Percentiles rank a stretch among this genome's conserved stretches.
phyloP scores from a whole-genome alignment of 2,329 filamentous ascomycete species.

The Didymella glomerata region DNA sequence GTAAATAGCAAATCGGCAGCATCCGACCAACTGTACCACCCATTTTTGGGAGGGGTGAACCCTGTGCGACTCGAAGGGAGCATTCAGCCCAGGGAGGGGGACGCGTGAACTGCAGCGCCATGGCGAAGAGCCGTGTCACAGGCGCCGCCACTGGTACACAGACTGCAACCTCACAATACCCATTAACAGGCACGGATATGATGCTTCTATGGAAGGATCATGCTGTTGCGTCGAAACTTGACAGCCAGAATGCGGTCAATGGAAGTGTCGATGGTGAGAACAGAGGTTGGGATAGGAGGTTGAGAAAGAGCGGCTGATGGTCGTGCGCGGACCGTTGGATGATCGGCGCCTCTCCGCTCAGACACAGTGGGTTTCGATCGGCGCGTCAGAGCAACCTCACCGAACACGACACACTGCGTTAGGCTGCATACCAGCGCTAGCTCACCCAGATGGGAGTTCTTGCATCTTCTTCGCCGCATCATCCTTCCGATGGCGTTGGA shows the following conservation, averaged over 20 bases:
- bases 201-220: conserved; percentile 23
- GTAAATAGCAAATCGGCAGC: conserved; percentile 36
- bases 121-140: conserved; percentile 41
- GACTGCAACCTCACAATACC: conserved; percentile 46
- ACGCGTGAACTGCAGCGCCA: conserved; percentile 38
- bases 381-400: conserved; percentile 18
- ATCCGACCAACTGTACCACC: conserved; percentile 34
- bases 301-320: conserved; percentile 22
- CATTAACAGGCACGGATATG: conserved; percentile 34
- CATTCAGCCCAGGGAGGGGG: conserved; percentile 31
- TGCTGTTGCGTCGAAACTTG: conserved; percentile 26
- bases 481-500: conserved; percentile 11
- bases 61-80: conserved; percentile 42
- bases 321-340: conserved; percentile 8
- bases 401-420: conserved; percentile 19
- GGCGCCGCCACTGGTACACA: conserved; percentile 42
- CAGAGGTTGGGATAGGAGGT: conserved; percentile 13
- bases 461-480: conserved; percentile 17
- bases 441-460: conserved; percentile 17
- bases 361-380: conserved; percentile 15
- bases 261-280: conserved; percentile 14
- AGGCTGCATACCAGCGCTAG: conserved; percentile 19
- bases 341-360: conserved; percentile 5
- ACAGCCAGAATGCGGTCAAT: conserved; percentile 21
- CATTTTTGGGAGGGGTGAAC: conserved; percentile 32